Evolutionary conservation across 2,329 filamentous ascomycete genomes (phyloP).

Genomic region (Chrysoporthe deuterocubensis): DNA sequence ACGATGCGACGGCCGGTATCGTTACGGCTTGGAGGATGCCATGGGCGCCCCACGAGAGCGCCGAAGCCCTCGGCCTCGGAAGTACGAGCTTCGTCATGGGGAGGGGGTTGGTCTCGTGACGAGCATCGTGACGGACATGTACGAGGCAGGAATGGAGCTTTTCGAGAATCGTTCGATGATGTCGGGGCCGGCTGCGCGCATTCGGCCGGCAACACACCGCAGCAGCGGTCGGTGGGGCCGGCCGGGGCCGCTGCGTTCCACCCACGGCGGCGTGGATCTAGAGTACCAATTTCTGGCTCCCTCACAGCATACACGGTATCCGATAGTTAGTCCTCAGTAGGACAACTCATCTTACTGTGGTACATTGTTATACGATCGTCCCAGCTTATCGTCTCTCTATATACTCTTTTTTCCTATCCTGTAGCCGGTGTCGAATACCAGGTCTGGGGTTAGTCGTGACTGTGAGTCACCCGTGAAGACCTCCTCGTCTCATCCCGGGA

Average conservation of each 20-base stretch:
- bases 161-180: conserved; percentile 25
- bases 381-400: too few species aligned
- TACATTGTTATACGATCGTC: not conserved
- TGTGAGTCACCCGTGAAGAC: not conserved
- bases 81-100: conserved; percentile 25
- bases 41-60: conserved; percentile 15
- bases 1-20: not conserved
- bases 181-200: conserved; percentile 14
- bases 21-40: conserved; percentile 8
- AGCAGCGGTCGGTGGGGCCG: conserved; percentile 8
- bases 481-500: not conserved
- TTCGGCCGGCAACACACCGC: not conserved
- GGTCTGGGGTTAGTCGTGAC: not conserved
- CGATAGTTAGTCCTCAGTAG: not conserved
- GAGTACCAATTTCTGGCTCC: not conserved
- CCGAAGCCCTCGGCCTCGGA: conserved; percentile 21
- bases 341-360: not conserved
- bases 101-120: not conserved
- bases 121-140: conserved; percentile 20
- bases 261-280: conserved; percentile 10
- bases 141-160: not conserved
- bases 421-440: not conserved
- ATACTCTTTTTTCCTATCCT: not conserved
- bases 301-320: not conserved
- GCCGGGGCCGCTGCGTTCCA: conserved; percentile 1